These are phyloP conservation scores for Amphirosellinia nigrospora DNA, from an alignment of 495 filamentous ascomycete genomes.

Conservation along the genomic window DNA sequence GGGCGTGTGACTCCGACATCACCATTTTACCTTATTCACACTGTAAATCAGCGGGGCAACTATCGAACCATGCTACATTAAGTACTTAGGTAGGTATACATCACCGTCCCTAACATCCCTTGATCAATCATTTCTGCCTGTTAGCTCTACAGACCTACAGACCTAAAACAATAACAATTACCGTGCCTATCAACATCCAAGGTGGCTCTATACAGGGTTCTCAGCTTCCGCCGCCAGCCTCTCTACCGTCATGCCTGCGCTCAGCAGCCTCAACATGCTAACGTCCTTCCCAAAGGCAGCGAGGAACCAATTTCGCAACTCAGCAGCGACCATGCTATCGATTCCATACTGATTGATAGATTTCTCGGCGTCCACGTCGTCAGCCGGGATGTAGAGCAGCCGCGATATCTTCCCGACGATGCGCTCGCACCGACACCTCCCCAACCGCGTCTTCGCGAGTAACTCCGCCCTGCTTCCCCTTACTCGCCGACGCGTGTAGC, in stretches of 20 bases:
- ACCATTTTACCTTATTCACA: too few relatives aligned
- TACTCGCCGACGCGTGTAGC: neutral
- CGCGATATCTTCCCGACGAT: constrained; percentile 5
- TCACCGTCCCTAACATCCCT: too few relatives aligned
- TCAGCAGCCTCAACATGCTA: neutral
- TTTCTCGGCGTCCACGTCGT: neutral
- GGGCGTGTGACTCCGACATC: too few relatives aligned
- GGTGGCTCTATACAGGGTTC: too few relatives aligned
- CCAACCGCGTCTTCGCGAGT: neutral
- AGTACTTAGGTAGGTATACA: too few relatives aligned
- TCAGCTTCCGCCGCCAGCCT: constrained; percentile 7
- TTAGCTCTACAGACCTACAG: too few relatives aligned
- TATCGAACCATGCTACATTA: too few relatives aligned
- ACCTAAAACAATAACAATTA: too few relatives aligned
- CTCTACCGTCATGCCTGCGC: constrained; percentile 7
- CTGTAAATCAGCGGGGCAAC: too few relatives aligned
- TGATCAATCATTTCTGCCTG: too few relatives aligned
- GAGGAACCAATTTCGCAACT: constrained; percentile 11
- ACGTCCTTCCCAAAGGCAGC: constrained; percentile 4
- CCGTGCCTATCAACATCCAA: too few relatives aligned
- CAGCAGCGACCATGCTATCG: constrained; percentile 7
- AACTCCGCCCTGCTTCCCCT: neutral
- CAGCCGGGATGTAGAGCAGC: neutral
- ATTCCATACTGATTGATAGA: constrained; percentile 6
- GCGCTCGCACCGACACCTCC: too few relatives aligned